Base-by-base conservation (phyloP, 1,284 basidiomycete genomes). In the Coniferiporia weirii region DNA sequence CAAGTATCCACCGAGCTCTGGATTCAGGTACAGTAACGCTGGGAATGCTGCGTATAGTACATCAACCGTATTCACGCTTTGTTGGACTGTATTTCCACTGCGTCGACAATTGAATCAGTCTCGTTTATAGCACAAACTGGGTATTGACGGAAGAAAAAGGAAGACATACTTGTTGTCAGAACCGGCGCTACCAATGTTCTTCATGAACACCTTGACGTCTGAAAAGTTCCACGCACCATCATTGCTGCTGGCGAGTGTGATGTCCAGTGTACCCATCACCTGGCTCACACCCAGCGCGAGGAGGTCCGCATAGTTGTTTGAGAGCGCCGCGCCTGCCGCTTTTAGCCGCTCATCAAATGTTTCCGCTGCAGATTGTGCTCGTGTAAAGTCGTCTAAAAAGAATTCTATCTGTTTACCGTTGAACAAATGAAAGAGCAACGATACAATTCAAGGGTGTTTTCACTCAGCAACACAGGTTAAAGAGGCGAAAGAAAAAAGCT, bases 131-230 rank as follows among this genome's bases (percentile, higher is more conserved):
- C 12, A 46, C 12, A 46, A 3, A 1, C n/a, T n/a, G 7, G 12
- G 40, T 43, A 12, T 43, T 5, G 40, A 3, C 54, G 46, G n/a
- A n/a, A n/a, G 40, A 51, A 46, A 43, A 27, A 38, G 9, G 10
- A 32, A n/a, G 15, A 15, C 15, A 19, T 34, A 54, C 56, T 58
- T 36, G 54, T 56, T 45, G 35, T n/a, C 45, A 9, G 52, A 55
- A 7, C 60, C 60, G n/a, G 58, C 32, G n/a, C 51, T 64, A 0
- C 75, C 75, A 15, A 73, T 67, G 65, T 79, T 73, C 64, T 73
- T 79, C 77, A 81, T 77, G 69, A 80, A 82, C 22, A 73, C 72
- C 67, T 73, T 73, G 9, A 79, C 69, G 62, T 80, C 78, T 0
- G 71, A 71, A 10, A 34, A 32, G 53, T 68, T 66, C 57, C 57